Percentiles rank a stretch among this genome's conserved stretches.
Evolutionary conservation across 2,329 filamentous ascomycete genomes (phyloP).

Genomic region (Dothistroma pini): DNA sequence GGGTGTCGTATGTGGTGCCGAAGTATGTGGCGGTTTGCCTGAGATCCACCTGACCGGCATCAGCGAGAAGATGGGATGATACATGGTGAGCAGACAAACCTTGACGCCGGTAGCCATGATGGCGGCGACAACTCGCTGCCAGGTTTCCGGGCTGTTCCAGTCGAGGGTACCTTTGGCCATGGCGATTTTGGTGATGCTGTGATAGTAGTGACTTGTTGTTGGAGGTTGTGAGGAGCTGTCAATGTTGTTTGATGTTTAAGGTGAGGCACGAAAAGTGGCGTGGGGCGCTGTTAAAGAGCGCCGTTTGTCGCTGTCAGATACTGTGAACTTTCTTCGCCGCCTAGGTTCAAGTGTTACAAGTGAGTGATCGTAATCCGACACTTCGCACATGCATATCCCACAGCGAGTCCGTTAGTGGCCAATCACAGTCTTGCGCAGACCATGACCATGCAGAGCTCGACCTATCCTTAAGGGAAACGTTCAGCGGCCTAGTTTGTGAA

Average conservation of each 20-base stretch:
- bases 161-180: slow-evolving; percentile 30
- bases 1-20: slow-evolving; percentile 47
- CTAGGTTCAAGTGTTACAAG: slow-evolving; percentile 6
- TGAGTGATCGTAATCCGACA: neutral
- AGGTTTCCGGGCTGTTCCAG: slow-evolving; percentile 36
- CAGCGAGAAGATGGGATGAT: too few relatives aligned
- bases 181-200: slow-evolving; percentile 2
- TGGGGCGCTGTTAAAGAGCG: slow-evolving; percentile 1
- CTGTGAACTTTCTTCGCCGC: slow-evolving; percentile 6
- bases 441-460: neutral
- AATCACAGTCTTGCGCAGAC: neutral
- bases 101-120: slow-evolving; percentile 38
- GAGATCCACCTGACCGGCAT: slow-evolving; percentile 42
- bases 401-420: neutral
- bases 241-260: slow-evolving; percentile 3
- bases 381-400: neutral
- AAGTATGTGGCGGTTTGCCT: slow-evolving; percentile 44
- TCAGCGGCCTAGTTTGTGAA: neutral
- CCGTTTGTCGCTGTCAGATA: neutral
- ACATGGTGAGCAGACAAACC: slow-evolving; percentile 23
- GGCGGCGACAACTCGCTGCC: slow-evolving; percentile 41
- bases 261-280: neutral
- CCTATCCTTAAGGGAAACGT: neutral
- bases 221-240: neutral
- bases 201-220: neutral